Conservation (phyloP, 768 basidiomycete genomes). For the Termitomyces sp. region DNA sequence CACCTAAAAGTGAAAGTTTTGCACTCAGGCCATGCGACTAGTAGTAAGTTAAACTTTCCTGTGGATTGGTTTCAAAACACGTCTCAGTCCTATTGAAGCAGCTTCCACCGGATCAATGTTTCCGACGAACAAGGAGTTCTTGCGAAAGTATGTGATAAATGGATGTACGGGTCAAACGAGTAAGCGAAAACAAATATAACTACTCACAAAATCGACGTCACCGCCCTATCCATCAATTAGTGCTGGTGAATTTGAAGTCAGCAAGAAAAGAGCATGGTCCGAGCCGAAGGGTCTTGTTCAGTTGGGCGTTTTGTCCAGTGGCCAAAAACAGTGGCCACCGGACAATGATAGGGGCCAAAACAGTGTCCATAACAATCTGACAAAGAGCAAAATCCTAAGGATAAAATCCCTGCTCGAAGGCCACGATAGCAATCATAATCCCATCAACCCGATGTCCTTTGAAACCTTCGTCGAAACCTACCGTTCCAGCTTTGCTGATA, state of each 20-base stretch:
- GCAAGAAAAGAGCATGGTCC: not conserved
- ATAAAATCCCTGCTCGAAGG: not conserved
- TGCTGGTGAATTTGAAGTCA: too few species aligned
- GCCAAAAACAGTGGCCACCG: not conserved
- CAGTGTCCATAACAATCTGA: not conserved
- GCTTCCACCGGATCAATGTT: too few species aligned
- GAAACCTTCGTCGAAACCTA: not conserved
- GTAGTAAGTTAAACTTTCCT: too few species aligned
- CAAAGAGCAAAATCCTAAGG: not conserved
- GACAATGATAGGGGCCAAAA: not conserved
- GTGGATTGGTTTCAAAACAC: too few species aligned
- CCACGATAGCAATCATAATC: not conserved
- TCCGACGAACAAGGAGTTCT: too few species aligned
- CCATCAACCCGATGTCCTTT: not conserved
- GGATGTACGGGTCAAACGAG: too few species aligned
- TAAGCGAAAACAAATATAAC: too few species aligned
- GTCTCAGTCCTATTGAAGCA: too few species aligned
- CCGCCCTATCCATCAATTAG: not conserved
- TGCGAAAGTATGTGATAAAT: too few species aligned
- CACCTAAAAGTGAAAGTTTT: too few species aligned
- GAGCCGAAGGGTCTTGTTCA: not conserved
- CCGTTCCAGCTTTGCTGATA: not conserved
- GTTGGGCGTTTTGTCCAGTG: not conserved
- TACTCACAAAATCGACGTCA: not conserved
- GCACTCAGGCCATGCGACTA: not conserved